Base-by-base conservation (phyloP, 345 rosid genomes). In the Eucalyptus sp. region DNA sequence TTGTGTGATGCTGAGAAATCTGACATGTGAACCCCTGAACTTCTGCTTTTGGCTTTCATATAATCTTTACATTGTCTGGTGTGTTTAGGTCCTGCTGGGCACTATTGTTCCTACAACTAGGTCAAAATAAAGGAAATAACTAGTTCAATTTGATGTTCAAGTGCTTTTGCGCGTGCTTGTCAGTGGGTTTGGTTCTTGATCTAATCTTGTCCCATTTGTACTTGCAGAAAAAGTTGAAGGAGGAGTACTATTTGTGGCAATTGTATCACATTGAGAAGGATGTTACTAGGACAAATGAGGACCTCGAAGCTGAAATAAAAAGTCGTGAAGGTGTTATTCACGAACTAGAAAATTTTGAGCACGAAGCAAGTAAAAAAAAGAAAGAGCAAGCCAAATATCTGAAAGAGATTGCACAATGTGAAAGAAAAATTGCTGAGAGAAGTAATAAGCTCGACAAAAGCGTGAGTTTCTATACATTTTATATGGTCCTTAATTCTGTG, bases 171-270 rank as follows among this genome's bases (percentile, higher is more conserved):
- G 5, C 3, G 2, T 5, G 4, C 48, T 76, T 76, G 83, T 76
- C 48, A 37, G 15, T 76, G 83, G 83, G 27, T 24, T 76, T 76
- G 48, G 83, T 76, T 76, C 83, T 41, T 76, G 83, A 76, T 20
- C 48, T 41, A 76, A 76, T 76, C 48, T 37, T 37, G 27, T 76
- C 29, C 10, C 83, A 10, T 76, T 76, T 76, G 83, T 76, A 44
- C 80, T 60, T 83, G 91, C 96, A 98, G 99, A 97, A 97, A 97
- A 88, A 93, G 90, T 89, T 98, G 94, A 97, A 97, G 96, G 93
- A 92, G 90, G 97, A 97, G 86, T 95, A 96, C 90, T 96, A 88
- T 91, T 92, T 96, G 83, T 98, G 99, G 99, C 98, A 97, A 94
- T 92, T 98, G 89, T 95, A 85, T 92, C 95, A 92, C 89, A 94